Conservation (phyloP, 495 filamentous ascomycete genomes). For the Hypoxylon rickii region DNA sequence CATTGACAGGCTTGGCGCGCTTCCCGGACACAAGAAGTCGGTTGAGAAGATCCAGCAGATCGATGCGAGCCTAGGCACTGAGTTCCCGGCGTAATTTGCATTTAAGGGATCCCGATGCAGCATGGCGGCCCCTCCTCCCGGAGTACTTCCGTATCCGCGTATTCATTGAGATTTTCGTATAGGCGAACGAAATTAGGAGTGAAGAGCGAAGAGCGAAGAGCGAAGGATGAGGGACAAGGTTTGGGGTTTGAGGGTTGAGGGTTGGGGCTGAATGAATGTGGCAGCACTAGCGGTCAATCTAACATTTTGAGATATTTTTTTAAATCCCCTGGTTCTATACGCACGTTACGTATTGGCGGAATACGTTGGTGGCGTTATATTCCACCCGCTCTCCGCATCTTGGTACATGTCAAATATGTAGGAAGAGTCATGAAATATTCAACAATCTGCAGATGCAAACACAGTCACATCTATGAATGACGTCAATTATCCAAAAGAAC, state of each 20-base stretch:
- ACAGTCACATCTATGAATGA: too few relatives aligned
- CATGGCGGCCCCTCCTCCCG: too few relatives aligned
- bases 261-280: constrained; percentile 9
- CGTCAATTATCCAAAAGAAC: too few relatives aligned
- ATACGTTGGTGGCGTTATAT: constrained; percentile 4
- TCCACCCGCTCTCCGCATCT: constrained; percentile 7
- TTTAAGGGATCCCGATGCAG: not conserved
- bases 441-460: too few relatives aligned
- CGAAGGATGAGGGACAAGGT: constrained; percentile 1
- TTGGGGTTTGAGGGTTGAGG: not conserved
- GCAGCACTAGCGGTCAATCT: constrained; percentile 26
- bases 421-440: not conserved
- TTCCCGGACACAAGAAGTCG: constrained; percentile 62
- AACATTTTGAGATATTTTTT: constrained; percentile 2
- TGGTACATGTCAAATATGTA: not conserved
- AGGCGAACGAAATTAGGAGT: too few relatives aligned
- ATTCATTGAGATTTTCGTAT: too few relatives aligned
- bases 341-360: constrained; percentile 8
- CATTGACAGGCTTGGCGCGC: constrained; percentile 61
- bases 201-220: too few relatives aligned
- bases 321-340: not conserved
- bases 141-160: too few relatives aligned
- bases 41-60: constrained; percentile 64
- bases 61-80: constrained; percentile 53
- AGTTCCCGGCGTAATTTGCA: constrained; percentile 8